phyloP scores from a whole-genome alignment of 2,329 filamentous ascomycete genomes.

The Epichloe glyceriae region DNA sequence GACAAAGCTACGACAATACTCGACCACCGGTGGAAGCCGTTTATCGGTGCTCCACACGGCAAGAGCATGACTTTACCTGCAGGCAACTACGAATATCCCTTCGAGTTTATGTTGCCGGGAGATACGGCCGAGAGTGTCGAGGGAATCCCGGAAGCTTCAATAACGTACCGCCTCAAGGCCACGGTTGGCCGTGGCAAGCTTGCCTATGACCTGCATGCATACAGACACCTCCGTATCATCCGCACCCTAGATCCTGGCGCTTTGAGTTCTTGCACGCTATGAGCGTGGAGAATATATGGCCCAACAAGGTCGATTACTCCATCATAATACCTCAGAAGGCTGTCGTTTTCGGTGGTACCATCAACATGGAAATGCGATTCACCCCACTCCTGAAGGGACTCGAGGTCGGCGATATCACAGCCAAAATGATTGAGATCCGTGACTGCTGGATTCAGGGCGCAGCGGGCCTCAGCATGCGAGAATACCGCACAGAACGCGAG shows the following conservation, averaged over 20 bases:
- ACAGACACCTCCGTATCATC: constrained; percentile 67
- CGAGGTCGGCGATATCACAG: constrained; percentile 67
- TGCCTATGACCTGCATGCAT: constrained; percentile 70
- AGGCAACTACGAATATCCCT: constrained; percentile 76
- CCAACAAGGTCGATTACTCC: constrained; percentile 93
- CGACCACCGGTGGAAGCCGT: constrained; percentile 56
- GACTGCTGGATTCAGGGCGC: constrained; percentile 45
- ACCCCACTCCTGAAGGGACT: constrained; percentile 83
- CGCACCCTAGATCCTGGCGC: constrained; percentile 65
- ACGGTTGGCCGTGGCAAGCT: constrained; percentile 80
- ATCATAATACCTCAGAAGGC: constrained; percentile 90
- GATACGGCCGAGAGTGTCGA: constrained; percentile 77
- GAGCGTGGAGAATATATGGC: constrained; percentile 96
- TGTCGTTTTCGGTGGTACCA: constrained; percentile 79
- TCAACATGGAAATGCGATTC: constrained; percentile 75
- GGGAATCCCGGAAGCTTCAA: constrained; percentile 71
- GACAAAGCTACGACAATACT: constrained; percentile 49
- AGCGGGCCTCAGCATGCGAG: constrained; percentile 33
- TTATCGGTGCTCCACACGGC: constrained; percentile 39
- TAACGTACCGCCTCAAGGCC: constrained; percentile 85
- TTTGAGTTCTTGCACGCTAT: constrained; percentile 71
- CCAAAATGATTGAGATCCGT: constrained; percentile 68
- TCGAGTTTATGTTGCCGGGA: constrained; percentile 61
- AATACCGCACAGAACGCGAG: constrained; percentile 51
- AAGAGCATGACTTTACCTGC: constrained; percentile 48